Evolutionary conservation across 179 eudicot genomes (phyloP).

Genomic region (Monotropa hypopitys): DNA sequence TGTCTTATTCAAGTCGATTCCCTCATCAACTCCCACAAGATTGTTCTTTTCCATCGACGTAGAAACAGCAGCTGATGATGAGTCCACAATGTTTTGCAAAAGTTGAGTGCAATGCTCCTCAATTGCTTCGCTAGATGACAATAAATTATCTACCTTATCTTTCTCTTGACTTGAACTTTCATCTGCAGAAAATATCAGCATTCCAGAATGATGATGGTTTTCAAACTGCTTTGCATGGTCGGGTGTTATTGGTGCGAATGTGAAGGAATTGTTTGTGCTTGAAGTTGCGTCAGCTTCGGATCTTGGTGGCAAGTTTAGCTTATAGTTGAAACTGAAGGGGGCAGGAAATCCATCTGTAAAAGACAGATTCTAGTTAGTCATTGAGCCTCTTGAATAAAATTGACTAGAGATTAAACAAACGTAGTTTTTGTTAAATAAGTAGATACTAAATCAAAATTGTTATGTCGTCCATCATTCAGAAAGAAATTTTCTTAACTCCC

Average conservation of each 20-base stretch:
- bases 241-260: slow-evolving; percentile 40
- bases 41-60: slow-evolving; percentile 24
- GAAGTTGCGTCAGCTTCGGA: slow-evolving; percentile 19
- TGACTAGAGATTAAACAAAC: neutral
- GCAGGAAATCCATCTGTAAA: slow-evolving; percentile 27
- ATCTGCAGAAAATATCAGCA: slow-evolving; percentile 15
- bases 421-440: neutral
- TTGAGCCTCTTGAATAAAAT: neutral
- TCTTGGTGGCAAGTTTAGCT: slow-evolving; percentile 26
- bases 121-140: slow-evolving; percentile 17
- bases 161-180: slow-evolving; percentile 25
- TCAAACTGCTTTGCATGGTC: slow-evolving; percentile 28
- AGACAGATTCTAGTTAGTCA: slow-evolving; percentile 4
- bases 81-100: slow-evolving; percentile 18
- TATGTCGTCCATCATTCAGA: neutral
- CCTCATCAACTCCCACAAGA: slow-evolving; percentile 30
- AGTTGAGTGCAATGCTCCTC: slow-evolving; percentile 16
- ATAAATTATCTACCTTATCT: slow-evolving; percentile 17
- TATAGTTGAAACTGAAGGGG: slow-evolving; percentile 16
- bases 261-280: slow-evolving; percentile 19
- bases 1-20: slow-evolving; percentile 57
- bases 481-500: neutral
- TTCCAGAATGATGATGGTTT: slow-evolving; percentile 10
- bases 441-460: neutral
- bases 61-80: slow-evolving; percentile 28